These are phyloP conservation scores for Colletotrichum brevisporum DNA, from an alignment of 2,329 filamentous ascomycete genomes.

Conservation along the genomic window DNA sequence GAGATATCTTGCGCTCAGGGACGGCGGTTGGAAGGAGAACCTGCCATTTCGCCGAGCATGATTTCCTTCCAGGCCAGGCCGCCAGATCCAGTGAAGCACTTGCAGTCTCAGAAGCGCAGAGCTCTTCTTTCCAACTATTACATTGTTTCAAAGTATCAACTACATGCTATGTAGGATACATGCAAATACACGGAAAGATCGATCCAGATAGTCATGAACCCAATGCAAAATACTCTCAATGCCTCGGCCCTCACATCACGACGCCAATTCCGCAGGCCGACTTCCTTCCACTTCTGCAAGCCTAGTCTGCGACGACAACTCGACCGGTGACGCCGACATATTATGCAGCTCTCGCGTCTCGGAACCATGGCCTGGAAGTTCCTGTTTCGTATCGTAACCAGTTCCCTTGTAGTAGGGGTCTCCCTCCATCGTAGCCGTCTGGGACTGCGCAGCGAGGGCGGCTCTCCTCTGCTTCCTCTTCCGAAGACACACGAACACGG, in stretches of 20 bases:
- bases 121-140: too few species aligned
- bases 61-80: too few species aligned
- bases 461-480: slow-evolving; percentile 9
- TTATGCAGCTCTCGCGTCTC: slow-evolving; percentile 6
- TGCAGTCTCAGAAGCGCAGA: too few species aligned
- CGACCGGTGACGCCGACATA: slow-evolving; percentile 11
- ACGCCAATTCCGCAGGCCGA: slow-evolving; percentile 14
- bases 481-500: not conserved
- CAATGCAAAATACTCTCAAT: not conserved
- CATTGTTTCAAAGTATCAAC: too few species aligned
- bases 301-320: slow-evolving; percentile 6
- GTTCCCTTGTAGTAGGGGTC: not conserved
- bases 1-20: not conserved
- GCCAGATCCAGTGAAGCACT: too few species aligned
- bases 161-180: too few species aligned
- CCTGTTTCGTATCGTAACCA: slow-evolving; percentile 23
- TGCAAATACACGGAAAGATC: too few species aligned
- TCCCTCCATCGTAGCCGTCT: not conserved
- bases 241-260: not conserved
- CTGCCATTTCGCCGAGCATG: not conserved
- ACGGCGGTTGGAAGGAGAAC: not conserved
- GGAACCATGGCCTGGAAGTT: not conserved
- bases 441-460: not conserved
- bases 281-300: slow-evolving; percentile 13
- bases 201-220: too few species aligned